Conservation (phyloP, 2,329 filamentous ascomycete genomes). For the Botryotinia convoluta region DNA sequence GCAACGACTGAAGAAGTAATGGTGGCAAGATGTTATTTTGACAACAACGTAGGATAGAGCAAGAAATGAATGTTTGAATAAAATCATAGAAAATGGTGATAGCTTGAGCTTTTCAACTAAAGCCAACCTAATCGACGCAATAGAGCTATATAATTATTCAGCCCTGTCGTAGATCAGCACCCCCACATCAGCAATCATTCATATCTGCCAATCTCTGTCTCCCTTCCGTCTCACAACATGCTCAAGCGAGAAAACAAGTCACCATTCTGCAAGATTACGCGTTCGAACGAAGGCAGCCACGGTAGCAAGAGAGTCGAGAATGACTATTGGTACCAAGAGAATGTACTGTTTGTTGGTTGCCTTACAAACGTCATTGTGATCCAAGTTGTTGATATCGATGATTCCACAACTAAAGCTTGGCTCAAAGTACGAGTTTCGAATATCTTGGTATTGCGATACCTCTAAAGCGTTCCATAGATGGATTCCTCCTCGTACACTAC, state of each 20-base stretch:
- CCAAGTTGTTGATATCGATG: constrained; percentile 1
- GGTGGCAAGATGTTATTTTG: not conserved
- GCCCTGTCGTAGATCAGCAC: constrained; percentile 1
- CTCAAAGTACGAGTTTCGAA: not conserved
- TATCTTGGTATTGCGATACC: not conserved
- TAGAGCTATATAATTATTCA: not conserved
- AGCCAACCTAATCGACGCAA: not conserved
- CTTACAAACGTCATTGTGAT: constrained; percentile 1
- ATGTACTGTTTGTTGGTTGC: not conserved
- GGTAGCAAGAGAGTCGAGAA: not conserved
- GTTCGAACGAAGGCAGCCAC: constrained; percentile 10
- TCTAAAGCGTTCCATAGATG: not conserved
- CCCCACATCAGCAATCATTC: constrained; percentile 8
- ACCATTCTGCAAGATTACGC: constrained; percentile 9
- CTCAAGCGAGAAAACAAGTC: not conserved
- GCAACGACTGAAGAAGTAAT: not conserved
- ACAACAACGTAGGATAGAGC: not conserved
- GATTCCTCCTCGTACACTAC: not conserved
- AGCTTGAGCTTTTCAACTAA: constrained; percentile 1
- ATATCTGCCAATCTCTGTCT: not conserved
- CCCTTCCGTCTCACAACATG: not conserved
- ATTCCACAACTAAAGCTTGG: not conserved
- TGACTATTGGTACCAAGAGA: constrained; percentile 11
- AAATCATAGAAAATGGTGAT: not conserved
- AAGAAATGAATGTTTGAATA: not conserved